Evolutionary conservation across 2,329 filamentous ascomycete species (phyloP), one percentile per base, ranked within the genome.

Genomic region (Talaromyces funiculosus): DNA sequence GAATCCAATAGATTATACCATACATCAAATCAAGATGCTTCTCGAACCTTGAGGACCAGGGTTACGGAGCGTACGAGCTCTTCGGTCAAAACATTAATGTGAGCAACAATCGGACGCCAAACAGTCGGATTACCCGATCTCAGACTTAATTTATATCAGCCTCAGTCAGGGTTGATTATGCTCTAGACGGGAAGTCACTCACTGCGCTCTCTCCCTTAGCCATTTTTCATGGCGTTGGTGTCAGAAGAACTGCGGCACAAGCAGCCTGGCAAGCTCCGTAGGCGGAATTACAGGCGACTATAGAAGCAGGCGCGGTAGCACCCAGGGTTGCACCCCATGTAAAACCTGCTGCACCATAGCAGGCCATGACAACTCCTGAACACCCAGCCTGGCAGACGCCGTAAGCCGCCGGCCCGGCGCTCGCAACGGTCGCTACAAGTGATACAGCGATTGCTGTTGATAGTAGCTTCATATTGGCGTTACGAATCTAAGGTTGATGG

Each of bases 361-460:
- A 82, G 0, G 79, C 77, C 65, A 74, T 75, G 0, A 79, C 79
- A 0, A 82, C 66, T 0, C 62, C 63, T 0, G 79, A 67, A 35
- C 80, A 82, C 4, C 80, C 80, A 0, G 75, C 73, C 66, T 83
- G 80, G 49, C 80, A 82, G 3, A 77, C 53, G 0, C 75, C 79
- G 62, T 82, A 82, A 2, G 43, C 64, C 3, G 57, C 57, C 33
- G 64, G 64, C 1, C 64, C 64, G 7, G 63, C 65, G 9, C 3
- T 47, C n/a, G 18, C 55, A 18, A 26, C 18, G 18, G 22, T 14
- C 6, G 33, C 20, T 3, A 58, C 33, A 29, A 51, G 20, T 3
- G 8, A 40, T 14, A n/a, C 43, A 14, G 20, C 20, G 20, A 58
- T 33, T 14, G 31, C 33, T 14, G 35, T 29, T 16, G 43, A 31